These are phyloP conservation scores for Chaetomiaceae sp. DNA, from an alignment of 2,329 filamentous ascomycete genomes.

Conservation along the genomic window DNA sequence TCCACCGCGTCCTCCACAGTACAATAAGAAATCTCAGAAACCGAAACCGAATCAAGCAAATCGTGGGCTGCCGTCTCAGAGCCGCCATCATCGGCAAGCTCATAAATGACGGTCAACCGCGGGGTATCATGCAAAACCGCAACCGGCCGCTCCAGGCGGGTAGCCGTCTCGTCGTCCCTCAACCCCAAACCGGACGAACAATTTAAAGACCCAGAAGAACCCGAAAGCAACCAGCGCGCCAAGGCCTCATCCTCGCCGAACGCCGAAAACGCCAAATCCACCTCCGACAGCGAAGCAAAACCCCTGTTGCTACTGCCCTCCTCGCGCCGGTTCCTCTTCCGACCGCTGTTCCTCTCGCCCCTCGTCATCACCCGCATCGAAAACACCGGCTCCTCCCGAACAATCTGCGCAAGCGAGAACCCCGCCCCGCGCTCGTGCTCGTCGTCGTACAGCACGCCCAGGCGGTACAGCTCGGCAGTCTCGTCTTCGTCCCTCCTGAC, in stretches of 20 bases:
- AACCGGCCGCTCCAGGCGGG: neutral
- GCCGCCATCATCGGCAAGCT: slow-evolving; percentile 30
- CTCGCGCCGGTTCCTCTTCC: no score
- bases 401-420: slow-evolving; percentile 39
- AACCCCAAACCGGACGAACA: no score
- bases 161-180: neutral
- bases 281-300: slow-evolving; percentile 25
- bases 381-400: slow-evolving; percentile 36
- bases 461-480: slow-evolving; percentile 39
- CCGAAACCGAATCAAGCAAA: slow-evolving; percentile 5
- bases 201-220: no score
- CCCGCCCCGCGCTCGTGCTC: slow-evolving; percentile 32
- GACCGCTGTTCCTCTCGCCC: slow-evolving; percentile 13
- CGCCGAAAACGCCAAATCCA: slow-evolving; percentile 41
- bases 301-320: slow-evolving; percentile 25
- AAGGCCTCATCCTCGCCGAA: slow-evolving; percentile 38
- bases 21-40: slow-evolving; percentile 1
- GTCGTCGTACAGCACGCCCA: slow-evolving; percentile 43
- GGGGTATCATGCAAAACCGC: slow-evolving; percentile 18
- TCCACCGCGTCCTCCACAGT: neutral
- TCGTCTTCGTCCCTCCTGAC: neutral
- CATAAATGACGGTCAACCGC: slow-evolving; percentile 39
- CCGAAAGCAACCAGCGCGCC: slow-evolving; percentile 33
- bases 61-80: slow-evolving; percentile 26
- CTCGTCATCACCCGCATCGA: slow-evolving; percentile 29